These are phyloP conservation scores for Penicillium sp. DNA, from an alignment of 2,329 filamentous ascomycete species.

Conservation along the genomic window DNA sequence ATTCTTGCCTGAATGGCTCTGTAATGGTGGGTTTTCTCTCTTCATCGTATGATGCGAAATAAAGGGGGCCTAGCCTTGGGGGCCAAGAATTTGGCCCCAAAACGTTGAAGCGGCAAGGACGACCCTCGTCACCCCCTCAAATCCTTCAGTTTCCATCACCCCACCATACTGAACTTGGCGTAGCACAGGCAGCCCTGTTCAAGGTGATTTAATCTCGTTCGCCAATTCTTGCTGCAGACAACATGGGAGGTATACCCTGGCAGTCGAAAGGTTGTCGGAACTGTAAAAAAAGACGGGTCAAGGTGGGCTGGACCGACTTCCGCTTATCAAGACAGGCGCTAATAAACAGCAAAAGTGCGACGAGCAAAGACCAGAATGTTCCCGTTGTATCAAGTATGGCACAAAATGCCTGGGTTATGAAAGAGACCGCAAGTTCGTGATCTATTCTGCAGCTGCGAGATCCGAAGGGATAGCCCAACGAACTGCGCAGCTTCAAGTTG, in stretches of 20 bases:
- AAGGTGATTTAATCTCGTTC: no score
- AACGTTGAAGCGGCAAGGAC: no score
- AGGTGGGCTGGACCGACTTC: conserved; percentile 3
- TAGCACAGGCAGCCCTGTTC: no score
- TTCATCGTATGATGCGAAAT: no score
- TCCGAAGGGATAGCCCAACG: neutral
- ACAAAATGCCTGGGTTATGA: conserved; percentile 7
- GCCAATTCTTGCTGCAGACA: no score
- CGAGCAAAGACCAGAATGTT: conserved; percentile 7
- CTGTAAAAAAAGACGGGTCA: conserved; percentile 8
- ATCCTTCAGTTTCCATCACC: no score
- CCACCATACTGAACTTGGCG: no score
- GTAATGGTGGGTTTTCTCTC: no score
- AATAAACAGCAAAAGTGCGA: conserved; percentile 8
- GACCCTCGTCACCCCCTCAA: no score
- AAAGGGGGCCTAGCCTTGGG: no score
- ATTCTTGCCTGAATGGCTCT: no score
- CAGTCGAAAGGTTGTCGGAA: conserved; percentile 7
- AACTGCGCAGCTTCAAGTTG: neutral
- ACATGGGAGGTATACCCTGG: conserved; percentile 10
- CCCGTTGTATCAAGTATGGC: conserved; percentile 7
- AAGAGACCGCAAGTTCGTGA: conserved; percentile 3
- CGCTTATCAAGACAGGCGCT: neutral
- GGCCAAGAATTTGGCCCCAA: no score
- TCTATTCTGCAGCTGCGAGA: neutral